Percentiles rank a stretch among this genome's conserved stretches.
Evolutionary conservation across 768 basidiomycete species (phyloP).

Genomic region (Termitomyces bulborhizus): DNA sequence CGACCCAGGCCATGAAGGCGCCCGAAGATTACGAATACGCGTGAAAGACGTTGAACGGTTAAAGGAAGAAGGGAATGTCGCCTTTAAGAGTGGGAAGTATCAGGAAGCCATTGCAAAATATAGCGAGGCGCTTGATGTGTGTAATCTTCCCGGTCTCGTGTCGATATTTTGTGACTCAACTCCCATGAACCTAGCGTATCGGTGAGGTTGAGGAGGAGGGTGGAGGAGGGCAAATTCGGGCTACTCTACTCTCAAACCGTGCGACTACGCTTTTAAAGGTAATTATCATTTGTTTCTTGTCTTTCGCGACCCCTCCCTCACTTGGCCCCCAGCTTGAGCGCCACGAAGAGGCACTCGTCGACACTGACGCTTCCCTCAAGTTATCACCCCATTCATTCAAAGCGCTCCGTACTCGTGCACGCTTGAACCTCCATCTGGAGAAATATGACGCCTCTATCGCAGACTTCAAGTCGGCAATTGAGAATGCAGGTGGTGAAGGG

Average conservation of each 20-base stretch:
- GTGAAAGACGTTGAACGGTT: conserved; percentile 77
- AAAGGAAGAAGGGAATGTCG: conserved; percentile 80
- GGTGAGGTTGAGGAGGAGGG: conserved; percentile 66
- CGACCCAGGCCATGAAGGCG: conserved; percentile 72
- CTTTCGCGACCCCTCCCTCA: conserved; percentile 2
- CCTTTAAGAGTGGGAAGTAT: conserved; percentile 59
- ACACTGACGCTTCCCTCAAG: conserved; percentile 61
- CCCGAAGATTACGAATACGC: conserved; percentile 66
- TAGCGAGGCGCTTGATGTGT: conserved; percentile 62
- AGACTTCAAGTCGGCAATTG: conserved; percentile 77
- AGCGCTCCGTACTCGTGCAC: conserved; percentile 80
- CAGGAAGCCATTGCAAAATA: conserved; percentile 67
- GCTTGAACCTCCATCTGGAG: conserved; percentile 70
- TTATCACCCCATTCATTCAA: conserved; percentile 71
- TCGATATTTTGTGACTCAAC: not conserved
- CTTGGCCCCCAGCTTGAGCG: conserved; percentile 45
- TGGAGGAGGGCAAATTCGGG: conserved; percentile 75
- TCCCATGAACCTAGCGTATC: conserved; percentile 40
- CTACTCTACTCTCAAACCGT: conserved; percentile 76
- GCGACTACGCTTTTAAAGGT: conserved; percentile 81
- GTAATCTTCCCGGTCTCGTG: conserved; percentile 11
- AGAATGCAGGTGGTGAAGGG: conserved; percentile 62
- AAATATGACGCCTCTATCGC: conserved; percentile 63
- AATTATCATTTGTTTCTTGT: not conserved
- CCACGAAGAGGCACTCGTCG: conserved; percentile 62